Conservation (phyloP, 208 protist species). For the Balamuthia mandrillaris region DNA sequence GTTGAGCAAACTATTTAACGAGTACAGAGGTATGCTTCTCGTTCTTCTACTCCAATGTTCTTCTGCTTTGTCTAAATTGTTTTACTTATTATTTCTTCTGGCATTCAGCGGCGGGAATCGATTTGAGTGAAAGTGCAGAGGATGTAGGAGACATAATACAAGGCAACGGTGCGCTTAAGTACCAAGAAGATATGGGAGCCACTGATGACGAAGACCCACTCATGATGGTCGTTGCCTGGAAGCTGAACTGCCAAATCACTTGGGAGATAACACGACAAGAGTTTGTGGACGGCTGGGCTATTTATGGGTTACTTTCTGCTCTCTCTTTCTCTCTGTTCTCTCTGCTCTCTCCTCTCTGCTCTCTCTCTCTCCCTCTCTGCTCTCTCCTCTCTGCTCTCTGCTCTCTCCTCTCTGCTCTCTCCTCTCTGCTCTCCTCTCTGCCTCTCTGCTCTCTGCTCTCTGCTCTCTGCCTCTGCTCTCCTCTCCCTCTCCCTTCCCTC, state of each 20-base stretch:
- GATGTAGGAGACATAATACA: background rate
- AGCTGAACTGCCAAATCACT: background rate
- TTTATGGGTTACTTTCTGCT: too few species aligned
- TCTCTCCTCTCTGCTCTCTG: too few species aligned
- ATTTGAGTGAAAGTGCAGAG: background rate
- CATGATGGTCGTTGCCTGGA: background rate
- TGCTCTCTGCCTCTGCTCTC: too few species aligned
- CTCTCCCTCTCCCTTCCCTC: too few species aligned
- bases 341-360: too few species aligned
- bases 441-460: too few species aligned
- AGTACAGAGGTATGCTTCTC: constrained; percentile 16
- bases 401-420: too few species aligned
- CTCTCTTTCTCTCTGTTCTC: too few species aligned
- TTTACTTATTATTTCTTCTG: too few species aligned
- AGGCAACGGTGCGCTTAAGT: background rate
- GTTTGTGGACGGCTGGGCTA: too few species aligned
- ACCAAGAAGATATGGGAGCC: background rate
- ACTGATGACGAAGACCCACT: background rate
- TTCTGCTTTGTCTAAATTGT: background rate
- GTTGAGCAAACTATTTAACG: background rate
- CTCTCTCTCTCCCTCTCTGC: too few species aligned
- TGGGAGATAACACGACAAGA: background rate
- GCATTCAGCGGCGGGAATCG: background rate
- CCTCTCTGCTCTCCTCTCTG: too few species aligned
- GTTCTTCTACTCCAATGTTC: background rate